These are phyloP conservation scores for Plenodomus tracheiphilus DNA, from an alignment of 2,329 filamentous ascomycete species.

Conservation along the genomic window DNA sequence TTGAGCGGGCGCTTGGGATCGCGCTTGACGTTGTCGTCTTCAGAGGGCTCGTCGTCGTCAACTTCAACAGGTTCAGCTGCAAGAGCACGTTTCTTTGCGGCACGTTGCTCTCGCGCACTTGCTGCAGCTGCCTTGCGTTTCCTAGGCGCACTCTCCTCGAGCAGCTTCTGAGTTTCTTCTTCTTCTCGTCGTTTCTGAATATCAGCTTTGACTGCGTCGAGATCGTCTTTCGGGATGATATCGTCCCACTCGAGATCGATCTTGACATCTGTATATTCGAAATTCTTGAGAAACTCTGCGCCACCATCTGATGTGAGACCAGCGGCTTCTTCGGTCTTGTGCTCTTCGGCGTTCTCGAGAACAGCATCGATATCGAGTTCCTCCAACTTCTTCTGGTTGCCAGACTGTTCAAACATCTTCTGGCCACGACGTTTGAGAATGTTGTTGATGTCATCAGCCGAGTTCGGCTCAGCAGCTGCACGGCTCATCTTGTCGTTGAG, in stretches of 20 bases:
- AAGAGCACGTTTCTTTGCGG: constrained; percentile 69
- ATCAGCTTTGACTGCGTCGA: constrained; percentile 85
- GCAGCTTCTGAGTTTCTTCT: constrained; percentile 76
- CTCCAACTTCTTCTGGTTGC: constrained; percentile 94
- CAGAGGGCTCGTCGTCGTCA: constrained; percentile 56
- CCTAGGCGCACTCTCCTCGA: constrained; percentile 84
- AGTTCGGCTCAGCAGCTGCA: constrained; percentile 76
- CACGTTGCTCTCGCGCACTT: constrained; percentile 66
- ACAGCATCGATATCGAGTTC: constrained; percentile 98
- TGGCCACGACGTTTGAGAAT: constrained; percentile 98
- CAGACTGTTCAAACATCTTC: constrained; percentile 97
- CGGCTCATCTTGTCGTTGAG: constrained; percentile 69
- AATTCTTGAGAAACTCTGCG: constrained; percentile 88
- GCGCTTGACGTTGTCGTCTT: constrained; percentile 56
- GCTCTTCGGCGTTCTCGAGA: constrained; percentile 93
- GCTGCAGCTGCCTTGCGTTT: constrained; percentile 66
- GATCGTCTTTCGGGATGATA: constrained; percentile 92
- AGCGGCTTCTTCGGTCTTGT: constrained; percentile 93
- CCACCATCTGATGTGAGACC: constrained; percentile 94
- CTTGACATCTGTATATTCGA: constrained; percentile 96
- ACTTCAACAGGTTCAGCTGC: constrained; percentile 69
- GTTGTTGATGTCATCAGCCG: constrained; percentile 91
- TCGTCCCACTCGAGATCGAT: constrained; percentile 97
- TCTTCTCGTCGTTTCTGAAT: constrained; percentile 85
- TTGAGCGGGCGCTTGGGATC: constrained; percentile 89